Conservation (phyloP, 192 early-diverging fungal genomes). For the Rhizophagus sp. region DNA sequence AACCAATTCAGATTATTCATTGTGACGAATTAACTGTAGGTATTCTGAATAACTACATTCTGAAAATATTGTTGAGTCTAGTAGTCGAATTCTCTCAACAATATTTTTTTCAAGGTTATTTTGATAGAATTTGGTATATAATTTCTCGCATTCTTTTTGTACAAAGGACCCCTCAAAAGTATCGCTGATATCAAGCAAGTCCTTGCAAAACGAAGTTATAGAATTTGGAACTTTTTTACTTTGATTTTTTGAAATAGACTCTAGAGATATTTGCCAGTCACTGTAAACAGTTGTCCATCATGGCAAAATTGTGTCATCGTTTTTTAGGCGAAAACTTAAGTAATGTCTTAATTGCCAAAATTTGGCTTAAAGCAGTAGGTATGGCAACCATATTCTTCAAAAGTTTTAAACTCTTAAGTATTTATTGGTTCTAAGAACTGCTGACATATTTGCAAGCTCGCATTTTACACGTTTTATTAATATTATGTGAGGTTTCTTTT, state of each 20-base stretch:
- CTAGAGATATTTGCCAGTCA: background rate
- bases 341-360: constrained; percentile 18
- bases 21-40: no score
- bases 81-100: background rate
- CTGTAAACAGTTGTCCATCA: background rate
- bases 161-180: background rate
- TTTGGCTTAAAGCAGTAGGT: background rate
- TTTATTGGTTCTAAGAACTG: background rate
- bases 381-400: background rate
- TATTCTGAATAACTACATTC: no score
- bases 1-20: no score
- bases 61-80: background rate
- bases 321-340: constrained; percentile 12
- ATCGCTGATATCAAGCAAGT: background rate
- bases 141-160: background rate
- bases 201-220: background rate
- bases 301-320: background rate
- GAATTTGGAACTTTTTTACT: background rate
- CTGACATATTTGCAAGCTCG: no score
- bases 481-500: no score
- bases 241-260: background rate
- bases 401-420: background rate
- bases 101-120: background rate
- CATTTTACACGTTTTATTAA: no score
- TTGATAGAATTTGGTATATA: background rate